Evolutionary conservation across 2,329 filamentous ascomycete genomes (phyloP).

Genomic region (Colletotrichum sp.): DNA sequence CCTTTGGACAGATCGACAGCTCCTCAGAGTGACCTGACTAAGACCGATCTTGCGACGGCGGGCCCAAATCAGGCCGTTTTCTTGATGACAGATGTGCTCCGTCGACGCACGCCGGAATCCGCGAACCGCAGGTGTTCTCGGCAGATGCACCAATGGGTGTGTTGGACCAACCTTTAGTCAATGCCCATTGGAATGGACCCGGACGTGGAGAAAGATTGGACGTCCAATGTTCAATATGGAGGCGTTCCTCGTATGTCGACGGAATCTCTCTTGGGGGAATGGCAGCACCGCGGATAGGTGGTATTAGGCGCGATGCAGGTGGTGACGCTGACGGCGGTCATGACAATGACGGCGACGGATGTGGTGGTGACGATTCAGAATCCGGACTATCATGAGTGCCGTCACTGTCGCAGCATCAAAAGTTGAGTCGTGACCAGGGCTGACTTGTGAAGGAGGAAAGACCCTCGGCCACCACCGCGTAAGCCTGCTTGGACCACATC

Average conservation of each 20-base stretch:
- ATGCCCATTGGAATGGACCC: neutral
- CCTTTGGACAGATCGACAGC: neutral
- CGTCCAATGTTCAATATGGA: neutral
- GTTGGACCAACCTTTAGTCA: neutral
- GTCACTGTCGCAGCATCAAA: neutral
- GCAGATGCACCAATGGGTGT: neutral
- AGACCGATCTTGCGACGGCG: neutral
- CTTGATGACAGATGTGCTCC: neutral
- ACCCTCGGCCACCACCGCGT: neutral
- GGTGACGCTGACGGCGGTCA: neutral
- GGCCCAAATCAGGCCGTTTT: neutral
- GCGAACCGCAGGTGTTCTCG: neutral
- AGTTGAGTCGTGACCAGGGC: neutral
- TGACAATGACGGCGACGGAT: neutral
- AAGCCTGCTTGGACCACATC: neutral
- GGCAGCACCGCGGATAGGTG: neutral
- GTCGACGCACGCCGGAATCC: neutral
- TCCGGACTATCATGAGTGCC: neutral
- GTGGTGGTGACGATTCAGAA: neutral
- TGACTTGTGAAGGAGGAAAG: neutral
- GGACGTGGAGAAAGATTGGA: neutral
- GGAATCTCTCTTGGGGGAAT: neutral
- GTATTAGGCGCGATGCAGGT: neutral
- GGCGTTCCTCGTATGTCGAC: neutral
- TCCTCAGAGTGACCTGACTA: neutral